Base-by-base conservation (phyloP, 306 rosid species). In the Begonia peltatifolia region DNA sequence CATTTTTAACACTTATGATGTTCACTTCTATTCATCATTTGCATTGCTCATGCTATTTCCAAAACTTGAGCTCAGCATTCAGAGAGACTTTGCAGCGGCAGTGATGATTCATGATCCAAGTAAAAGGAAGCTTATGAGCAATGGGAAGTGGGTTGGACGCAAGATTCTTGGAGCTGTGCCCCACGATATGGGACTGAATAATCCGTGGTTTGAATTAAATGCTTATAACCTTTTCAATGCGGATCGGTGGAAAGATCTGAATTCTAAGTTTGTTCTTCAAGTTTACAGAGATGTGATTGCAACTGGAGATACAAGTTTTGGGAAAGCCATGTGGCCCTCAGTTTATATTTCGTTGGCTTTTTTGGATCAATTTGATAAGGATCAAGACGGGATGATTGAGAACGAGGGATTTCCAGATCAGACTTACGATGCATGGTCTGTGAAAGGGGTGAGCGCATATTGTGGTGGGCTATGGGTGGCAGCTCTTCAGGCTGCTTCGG, bases 81-180 rank as follows among this genome's bases (percentile, higher is more conserved):
- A 89, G 65, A 75, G 97, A 67, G 97, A 89, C 82, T 84, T 84
- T 61, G 97, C 97, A 18, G 94, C 94, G 13, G 95, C 95, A 14
- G 97, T 89, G 41, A 78, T 89, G 83, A 80, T 84, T 93, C 97
- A 89, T 22, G 97, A 89, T 72, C 90, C 97, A 67, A 76, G 66
- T 61, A 84, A 74, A 63, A 78, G 78, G 78, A 62, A 68, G 67
- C 70, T 78, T 63, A 67, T 89, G 35, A 38, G 58, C 59, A 70
- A 74, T 74, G 97, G 97, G 53, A 63, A 50, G 35, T 78, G 77
- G 83, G 95, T 16, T 25, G 57, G 77, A 42, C 74, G 94, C 72
- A 89, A 89, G 60, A 93, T 78, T 74, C 90, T 89, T 36, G 97
- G 97, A 57, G 94, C 97, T 51, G 94, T 89, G 74, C 97, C 97